Percentiles rank a stretch among this genome's conserved stretches.
Evolutionary conservation across 345 rosid genomes (phyloP).

Genomic region (Gossypium stocksii): DNA sequence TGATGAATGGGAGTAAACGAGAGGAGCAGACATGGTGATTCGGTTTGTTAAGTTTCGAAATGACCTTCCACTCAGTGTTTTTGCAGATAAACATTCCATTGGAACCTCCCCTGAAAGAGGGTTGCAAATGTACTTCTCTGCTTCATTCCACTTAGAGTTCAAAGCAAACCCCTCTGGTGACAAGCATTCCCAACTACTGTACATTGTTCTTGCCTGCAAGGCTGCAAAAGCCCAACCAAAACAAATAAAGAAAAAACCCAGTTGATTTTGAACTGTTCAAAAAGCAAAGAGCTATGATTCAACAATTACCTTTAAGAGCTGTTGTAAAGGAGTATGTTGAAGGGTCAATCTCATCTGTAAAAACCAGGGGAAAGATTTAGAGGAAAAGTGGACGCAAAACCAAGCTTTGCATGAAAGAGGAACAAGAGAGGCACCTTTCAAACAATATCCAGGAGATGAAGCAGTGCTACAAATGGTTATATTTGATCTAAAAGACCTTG

Average conservation of each 20-base stretch:
- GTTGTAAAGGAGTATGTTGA: conserved; percentile 83
- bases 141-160: conserved; percentile 94
- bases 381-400: neutral
- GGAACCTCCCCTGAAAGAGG: conserved; percentile 98
- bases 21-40: conserved; percentile 80
- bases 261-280: neutral
- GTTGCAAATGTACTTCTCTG: conserved; percentile 91
- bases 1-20: conserved; percentile 40
- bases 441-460: conserved; percentile 83
- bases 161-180: conserved; percentile 79
- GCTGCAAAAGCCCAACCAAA: conserved; percentile 37
- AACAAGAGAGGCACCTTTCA: conserved; percentile 28
- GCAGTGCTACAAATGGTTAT: conserved; percentile 79
- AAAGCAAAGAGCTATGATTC: neutral
- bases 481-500: conserved; percentile 55
- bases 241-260: neutral
- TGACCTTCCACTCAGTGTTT: conserved; percentile 71
- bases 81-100: conserved; percentile 92
- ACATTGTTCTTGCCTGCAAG: conserved; percentile 66
- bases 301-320: conserved; percentile 66
- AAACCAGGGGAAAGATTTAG: neutral
- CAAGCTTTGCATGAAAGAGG: neutral
- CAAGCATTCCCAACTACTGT: conserved; percentile 51
- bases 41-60: conserved; percentile 44
- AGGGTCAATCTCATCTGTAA: conserved; percentile 88